Evolutionary conservation across 2,329 filamentous ascomycete genomes (phyloP), one percentile per base, ranked within the genome.

Genomic region (Fusarium setosum): DNA sequence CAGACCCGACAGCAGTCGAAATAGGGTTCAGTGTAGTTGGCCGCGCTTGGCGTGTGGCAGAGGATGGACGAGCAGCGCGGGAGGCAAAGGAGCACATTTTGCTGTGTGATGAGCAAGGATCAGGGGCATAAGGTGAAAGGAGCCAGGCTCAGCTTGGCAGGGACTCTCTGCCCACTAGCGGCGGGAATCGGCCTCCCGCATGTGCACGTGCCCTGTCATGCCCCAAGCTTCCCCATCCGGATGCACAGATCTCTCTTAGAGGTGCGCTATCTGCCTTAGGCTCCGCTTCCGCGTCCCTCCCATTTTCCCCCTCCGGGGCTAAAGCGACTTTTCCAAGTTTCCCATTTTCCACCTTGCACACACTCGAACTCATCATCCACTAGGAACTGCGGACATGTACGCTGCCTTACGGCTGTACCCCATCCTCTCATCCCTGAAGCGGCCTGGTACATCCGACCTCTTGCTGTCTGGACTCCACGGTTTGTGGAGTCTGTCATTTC

Each of bases 111-210:
- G 52, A 38, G 37, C 50, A 37, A 53, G 54, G 35, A 34, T 34
- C 58, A 58, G 57, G 31, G 47, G 31, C 40, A 38, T 26, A 55
- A 29, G 12, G 21, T 23, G 35, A 18, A 35, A 20, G 41, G 32
- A 55, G 50, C 37, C 31, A 42, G 32, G 24, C 37, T 65, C 34
- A 54, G 54, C 63, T 59, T 69, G 65, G 59, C 41, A 61, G 67
- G 61, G 59, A 48, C 62, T 48, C 23, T 26, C 44, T 38, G 31
- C 29, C 55, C 31, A 54, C 26, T 53, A 56, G 50, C 47, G 60
- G 59, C 64, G 69, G 69, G 59, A 70, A 71, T 70, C 69, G 65
- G 52, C 34, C 35, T 67, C 67, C 59, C 62, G 61, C 53, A 52
- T 17, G 42, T 51, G 69, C 69, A 71, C 67, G 67, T 69, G 58